A percentile compares a stretch with the other conserved stretches of the same genome.
These are phyloP conservation scores for Saitozyma sp. DNA, from an alignment of 768 basidiomycete species.

Conservation along the genomic window DNA sequence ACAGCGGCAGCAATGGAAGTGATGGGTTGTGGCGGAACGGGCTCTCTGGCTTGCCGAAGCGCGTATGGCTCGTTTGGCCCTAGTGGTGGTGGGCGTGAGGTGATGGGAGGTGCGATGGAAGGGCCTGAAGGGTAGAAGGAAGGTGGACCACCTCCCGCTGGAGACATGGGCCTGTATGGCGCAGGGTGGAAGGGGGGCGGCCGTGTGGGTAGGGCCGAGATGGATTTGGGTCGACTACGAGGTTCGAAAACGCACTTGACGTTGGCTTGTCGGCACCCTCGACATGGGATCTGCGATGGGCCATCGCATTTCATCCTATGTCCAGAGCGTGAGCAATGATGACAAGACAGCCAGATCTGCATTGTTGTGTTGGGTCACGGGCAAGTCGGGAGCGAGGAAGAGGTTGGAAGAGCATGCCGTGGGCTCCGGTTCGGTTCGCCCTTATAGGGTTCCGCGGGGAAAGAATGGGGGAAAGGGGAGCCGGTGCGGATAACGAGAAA, in stretches of 20 bases:
- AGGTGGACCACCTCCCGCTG: slow-evolving; percentile 28
- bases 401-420: too few species aligned
- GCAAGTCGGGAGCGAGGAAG: too few species aligned
- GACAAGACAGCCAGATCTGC: neutral
- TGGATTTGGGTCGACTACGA: slow-evolving; percentile 44
- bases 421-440: too few species aligned
- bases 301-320: slow-evolving; percentile 50
- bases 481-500: neutral
- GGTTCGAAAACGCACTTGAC: slow-evolving; percentile 44
- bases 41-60: slow-evolving; percentile 36
- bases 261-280: slow-evolving; percentile 41
- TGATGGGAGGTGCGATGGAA: slow-evolving; percentile 41
- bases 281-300: slow-evolving; percentile 38
- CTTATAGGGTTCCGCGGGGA: neutral
- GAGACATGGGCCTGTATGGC: slow-evolving; percentile 8
- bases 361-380: neutral
- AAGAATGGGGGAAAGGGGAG: neutral
- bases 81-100: slow-evolving; percentile 19
- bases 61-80: slow-evolving; percentile 22
- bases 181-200: slow-evolving; percentile 33
- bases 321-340: slow-evolving; percentile 4
- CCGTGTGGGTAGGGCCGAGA: slow-evolving; percentile 39
- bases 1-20: slow-evolving; percentile 27
- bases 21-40: slow-evolving; percentile 40
- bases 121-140: slow-evolving; percentile 39